Base-by-base conservation (phyloP, 176 grass and related monocot genomes). In the Pharus latifolius region DNA sequence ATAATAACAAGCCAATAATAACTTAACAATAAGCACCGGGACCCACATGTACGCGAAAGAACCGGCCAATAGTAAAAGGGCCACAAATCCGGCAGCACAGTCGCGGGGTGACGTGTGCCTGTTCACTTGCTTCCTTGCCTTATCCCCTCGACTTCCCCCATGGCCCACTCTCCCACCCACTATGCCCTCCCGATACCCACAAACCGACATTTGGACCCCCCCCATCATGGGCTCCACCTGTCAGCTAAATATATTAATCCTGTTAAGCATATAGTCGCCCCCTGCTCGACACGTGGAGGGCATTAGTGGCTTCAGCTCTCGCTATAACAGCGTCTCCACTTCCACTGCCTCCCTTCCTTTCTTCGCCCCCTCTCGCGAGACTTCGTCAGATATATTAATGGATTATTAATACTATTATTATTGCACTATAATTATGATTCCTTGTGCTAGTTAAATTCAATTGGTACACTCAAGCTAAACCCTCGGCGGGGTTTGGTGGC, bases 201-300 rank as follows among this genome's bases (percentile, higher is more conserved):
- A n/a, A n/a, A n/a, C n/a, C n/a, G n/a, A n/a, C n/a, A n/a, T n/a
- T n/a, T 38, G 35, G 8, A 38, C 35, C 35, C 35, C 4, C 35
- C 4, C 35, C 9, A 38, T 5, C 35, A 5, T 38, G 35, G n/a
- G n/a, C n/a, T n/a, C n/a, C n/a, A n/a, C n/a, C n/a, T n/a, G n/a
- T n/a, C n/a, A n/a, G n/a, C n/a, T n/a, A n/a, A n/a, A n/a, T n/a
- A n/a, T n/a, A n/a, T n/a, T n/a, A n/a, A n/a, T n/a, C n/a, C n/a
- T n/a, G n/a, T n/a, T n/a, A n/a, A n/a, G n/a, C n/a, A n/a, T n/a
- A n/a, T n/a, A n/a, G n/a, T n/a, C n/a, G n/a, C n/a, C n/a, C n/a
- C n/a, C n/a, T n/a, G n/a, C n/a, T n/a, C n/a, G 73, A 67, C 84
- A 82, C 84, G 85, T 78, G 85, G 78, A 52, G 67, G 72, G 65